A percentile compares a stretch with the other conserved stretches of the same genome.
These are phyloP conservation scores for Epichloe glyceriae DNA, from an alignment of 2,329 filamentous ascomycete species.

Conservation along the genomic window DNA sequence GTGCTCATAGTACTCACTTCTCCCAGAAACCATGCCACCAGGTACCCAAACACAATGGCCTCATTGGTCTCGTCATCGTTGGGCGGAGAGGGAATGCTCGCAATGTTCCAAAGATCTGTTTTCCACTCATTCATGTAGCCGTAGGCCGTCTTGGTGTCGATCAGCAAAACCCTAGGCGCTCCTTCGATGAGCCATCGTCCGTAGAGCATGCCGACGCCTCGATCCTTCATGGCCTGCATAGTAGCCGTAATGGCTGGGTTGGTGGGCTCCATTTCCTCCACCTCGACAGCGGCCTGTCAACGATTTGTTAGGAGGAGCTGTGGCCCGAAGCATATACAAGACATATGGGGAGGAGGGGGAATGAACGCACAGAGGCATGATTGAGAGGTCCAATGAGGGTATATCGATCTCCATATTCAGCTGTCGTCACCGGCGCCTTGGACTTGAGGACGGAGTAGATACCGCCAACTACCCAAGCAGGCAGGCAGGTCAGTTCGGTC, in stretches of 20 bases:
- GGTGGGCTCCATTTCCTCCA: slow-evolving; percentile 80
- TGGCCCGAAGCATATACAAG: neutral
- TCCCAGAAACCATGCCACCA: slow-evolving; percentile 95
- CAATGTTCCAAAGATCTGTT: slow-evolving; percentile 81
- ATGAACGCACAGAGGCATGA: slow-evolving; percentile 59
- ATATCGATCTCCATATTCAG: slow-evolving; percentile 96
- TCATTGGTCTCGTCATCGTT: slow-evolving; percentile 94
- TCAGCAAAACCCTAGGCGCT: slow-evolving; percentile 81
- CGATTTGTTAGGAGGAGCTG: slow-evolving; percentile 2
- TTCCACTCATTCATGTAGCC: slow-evolving; percentile 93
- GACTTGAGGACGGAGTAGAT: slow-evolving; percentile 99
- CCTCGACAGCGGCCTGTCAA: slow-evolving; percentile 84
- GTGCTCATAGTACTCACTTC: slow-evolving; percentile 50
- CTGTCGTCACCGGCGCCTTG: slow-evolving; percentile 92
- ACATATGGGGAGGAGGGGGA: neutral
- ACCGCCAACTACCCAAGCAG: slow-evolving; percentile 57
- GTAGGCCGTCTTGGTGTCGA: slow-evolving; percentile 91
- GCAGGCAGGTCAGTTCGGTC: neutral
- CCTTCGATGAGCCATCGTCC: slow-evolving; percentile 97
- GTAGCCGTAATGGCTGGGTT: slow-evolving; percentile 68
- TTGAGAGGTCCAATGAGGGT: slow-evolving; percentile 92
- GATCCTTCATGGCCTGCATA: slow-evolving; percentile 84
- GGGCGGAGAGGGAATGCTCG: slow-evolving; percentile 86
- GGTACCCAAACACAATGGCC: slow-evolving; percentile 91
- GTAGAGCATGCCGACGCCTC: slow-evolving; percentile 81